phyloP scores from a whole-genome alignment of 169 alveolate species.

The Fabrea salina region DNA sequence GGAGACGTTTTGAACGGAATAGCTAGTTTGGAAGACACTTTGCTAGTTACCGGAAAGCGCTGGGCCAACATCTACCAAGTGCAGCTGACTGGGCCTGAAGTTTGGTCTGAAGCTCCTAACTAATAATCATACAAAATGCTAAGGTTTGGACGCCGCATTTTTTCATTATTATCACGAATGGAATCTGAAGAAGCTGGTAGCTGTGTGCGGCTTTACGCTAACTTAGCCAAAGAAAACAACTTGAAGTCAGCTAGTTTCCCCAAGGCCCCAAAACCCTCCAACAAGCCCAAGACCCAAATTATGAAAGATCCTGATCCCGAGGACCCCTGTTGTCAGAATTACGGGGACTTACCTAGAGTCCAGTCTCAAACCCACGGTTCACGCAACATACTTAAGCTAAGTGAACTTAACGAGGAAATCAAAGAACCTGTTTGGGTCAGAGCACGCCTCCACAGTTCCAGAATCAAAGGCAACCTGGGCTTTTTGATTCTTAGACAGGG shows the following conservation, averaged over 20 bases:
- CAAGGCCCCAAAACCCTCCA: neutral
- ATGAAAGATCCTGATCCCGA: neutral
- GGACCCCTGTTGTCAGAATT: neutral
- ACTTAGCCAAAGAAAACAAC: neutral
- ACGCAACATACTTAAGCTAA: neutral
- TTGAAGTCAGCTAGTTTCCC: neutral
- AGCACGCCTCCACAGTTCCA: slow-evolving; percentile 69
- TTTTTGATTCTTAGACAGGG: slow-evolving; percentile 79
- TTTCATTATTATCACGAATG: neutral
- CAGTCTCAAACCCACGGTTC: neutral
- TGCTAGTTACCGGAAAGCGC: slow-evolving; percentile 25
- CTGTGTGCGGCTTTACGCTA: neutral
- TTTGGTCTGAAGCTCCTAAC: neutral
- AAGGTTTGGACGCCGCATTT: too few relatives aligned
- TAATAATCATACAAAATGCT: too few relatives aligned
- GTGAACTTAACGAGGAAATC: neutral
- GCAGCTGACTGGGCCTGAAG: neutral
- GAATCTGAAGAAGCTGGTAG: neutral
- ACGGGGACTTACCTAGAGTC: slow-evolving; percentile 2
- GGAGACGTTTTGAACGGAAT: slow-evolving; percentile 34
- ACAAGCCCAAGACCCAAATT: neutral
- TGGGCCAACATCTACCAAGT: slow-evolving; percentile 18
- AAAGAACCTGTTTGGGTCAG: slow-evolving; percentile 61
- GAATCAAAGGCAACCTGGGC: slow-evolving; percentile 77
- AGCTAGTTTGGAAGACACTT: neutral